Evolutionary conservation across 2,329 filamentous ascomycete species (phyloP), one percentile per base, ranked within the genome.

Genomic region (Podosphaera xanthii): DNA sequence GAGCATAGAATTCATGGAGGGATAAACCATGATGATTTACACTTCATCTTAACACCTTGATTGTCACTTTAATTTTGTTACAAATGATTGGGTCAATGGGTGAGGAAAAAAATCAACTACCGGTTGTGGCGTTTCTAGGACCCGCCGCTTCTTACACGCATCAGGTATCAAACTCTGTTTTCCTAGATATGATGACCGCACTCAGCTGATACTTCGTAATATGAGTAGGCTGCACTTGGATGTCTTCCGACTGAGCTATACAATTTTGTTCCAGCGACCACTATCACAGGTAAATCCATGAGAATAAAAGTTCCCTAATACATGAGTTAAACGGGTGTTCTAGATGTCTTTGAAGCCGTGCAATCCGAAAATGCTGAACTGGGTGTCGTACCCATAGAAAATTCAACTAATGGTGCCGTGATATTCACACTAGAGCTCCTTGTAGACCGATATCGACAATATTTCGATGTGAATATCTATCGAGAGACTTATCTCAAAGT

Each of bases 311-410:
- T 44, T 48, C 46, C 35, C 48, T n/a, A n/a, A 12, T 38, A 54
- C 31, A n/a, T 40, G 10, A 55, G n/a, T 12, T 36, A 40, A 40
- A 55, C 8, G 53, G 40, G 42, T 35, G 10, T 59, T 31, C 14
- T 63, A 84, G 87, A 92, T 68, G 82, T 94, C 65, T 95, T 96
- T 70, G 76, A 82, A 57, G 77, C 82, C 14, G 85, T 95, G 4
- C 87, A 94, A 67, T 75, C 76, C 44, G 77, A 79, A 60, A 69
- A 73, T 52, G 80, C 80, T 0, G 72, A 77, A 58, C 83, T 83
- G 60, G 92, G 90, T 64, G 86, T 97, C 38, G 86, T 96, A 1
- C 92, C 92, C 5, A 90, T 95, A 71, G 91, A 97, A 70, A 98
- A 98, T 74, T 94, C 87, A 48, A 91, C 87, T 69, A 95, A 97